phyloP scores from a whole-genome alignment of 495 filamentous ascomycete genomes.

The Penicillium waksmanii region DNA sequence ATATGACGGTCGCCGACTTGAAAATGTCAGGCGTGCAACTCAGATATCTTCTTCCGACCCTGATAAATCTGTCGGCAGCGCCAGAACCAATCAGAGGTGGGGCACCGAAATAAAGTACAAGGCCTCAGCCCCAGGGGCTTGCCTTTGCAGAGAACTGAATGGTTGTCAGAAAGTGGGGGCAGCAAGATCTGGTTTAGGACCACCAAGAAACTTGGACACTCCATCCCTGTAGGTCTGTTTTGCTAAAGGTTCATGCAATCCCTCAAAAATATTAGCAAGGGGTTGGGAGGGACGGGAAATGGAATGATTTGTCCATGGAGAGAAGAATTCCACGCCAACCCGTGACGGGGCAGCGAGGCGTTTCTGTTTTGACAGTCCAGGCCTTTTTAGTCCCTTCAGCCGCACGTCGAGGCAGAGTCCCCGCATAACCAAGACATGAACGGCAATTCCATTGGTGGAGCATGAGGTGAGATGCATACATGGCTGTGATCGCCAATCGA shows the following conservation, averaged over 20 bases:
- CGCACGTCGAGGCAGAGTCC: neutral
- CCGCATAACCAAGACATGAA: neutral
- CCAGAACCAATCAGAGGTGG: neutral
- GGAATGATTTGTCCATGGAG: neutral
- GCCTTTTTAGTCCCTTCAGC: neutral
- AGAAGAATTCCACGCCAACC: neutral
- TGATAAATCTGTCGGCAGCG: neutral
- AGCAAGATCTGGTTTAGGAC: neutral
- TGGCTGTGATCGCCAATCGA: constrained; percentile 2
- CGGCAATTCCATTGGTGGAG: neutral
- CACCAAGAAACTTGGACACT: neutral
- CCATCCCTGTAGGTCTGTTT: neutral
- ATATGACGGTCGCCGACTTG: too few relatives aligned
- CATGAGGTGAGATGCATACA: neutral
- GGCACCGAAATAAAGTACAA: neutral
- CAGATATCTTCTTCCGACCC: neutral
- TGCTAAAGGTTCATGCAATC: neutral
- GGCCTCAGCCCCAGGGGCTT: neutral
- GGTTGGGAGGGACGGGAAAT: neutral
- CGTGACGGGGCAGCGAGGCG: neutral
- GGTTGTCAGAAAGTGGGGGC: neutral
- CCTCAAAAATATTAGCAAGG: neutral
- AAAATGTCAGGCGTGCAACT: neutral
- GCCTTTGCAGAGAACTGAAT: neutral
- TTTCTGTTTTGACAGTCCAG: neutral